Base-by-base conservation (phyloP, 2,329 filamentous ascomycete species). In the Pseudopithomyces chartarum region DNA sequence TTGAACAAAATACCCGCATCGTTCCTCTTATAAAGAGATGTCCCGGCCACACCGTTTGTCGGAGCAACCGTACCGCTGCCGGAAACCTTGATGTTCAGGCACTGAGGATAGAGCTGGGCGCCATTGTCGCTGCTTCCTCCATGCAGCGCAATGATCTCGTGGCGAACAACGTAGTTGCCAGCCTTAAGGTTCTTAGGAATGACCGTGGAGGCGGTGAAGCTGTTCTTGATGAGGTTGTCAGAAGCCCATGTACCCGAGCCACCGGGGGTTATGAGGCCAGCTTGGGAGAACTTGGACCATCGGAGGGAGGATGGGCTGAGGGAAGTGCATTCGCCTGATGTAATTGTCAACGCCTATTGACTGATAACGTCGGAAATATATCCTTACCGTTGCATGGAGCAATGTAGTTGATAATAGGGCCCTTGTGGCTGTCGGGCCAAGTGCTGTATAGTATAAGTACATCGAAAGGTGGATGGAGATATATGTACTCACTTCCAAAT, bases 151-250 rank as follows among this genome's bases (percentile, higher is more conserved):
- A 81, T 80, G 46, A 79, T 77, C 69, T 85, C 84, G 62, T 85
- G 82, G 11, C 84, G 77, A 36, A 85, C 70, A 40, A 86, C 81
- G 56, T 85, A 85, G 61, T 81, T 78, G 2, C 83, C 83, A 0
- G 79, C 63, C 20, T 66, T 71, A 39, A 84, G 73, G 13, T 76
- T 71, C 0, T 59, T 49, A 10, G 82, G 82, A 20, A 84, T 75
- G 2, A 73, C 76, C 11, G 80, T 70, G 5, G 60, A 78, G 67
- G 60, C 71, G 19, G 82, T 82, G 34, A 78, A 79, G 52, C 84
- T 80, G 73, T 83, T 79, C 36, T 65, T 61, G 53, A 76, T 72
- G 5, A 77, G 57, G 3, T 60, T 52, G 52, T 77, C 74, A 13
- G 73, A 72, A 4, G 63, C 70, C 75, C 75, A 77, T 23, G 59